These are phyloP conservation scores for Phytophthora hybrid DNA, from an alignment of 352 stramenopile genomes.

Conservation along the genomic window DNA sequence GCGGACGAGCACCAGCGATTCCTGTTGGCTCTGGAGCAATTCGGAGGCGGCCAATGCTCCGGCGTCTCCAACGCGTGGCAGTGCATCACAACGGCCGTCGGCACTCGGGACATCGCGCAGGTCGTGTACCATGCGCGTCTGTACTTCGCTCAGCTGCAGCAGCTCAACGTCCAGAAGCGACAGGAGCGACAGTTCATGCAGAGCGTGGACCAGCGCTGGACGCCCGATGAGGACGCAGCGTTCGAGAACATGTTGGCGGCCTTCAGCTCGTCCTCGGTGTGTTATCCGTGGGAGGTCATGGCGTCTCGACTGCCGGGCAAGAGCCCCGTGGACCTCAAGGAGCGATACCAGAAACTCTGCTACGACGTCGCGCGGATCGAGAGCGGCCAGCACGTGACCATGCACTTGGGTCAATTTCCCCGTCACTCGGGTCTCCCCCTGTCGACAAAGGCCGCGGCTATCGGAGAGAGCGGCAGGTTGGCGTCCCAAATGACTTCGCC, in stretches of 20 bases:
- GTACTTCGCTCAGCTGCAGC: conserved; percentile 66
- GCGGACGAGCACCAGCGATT: conserved; percentile 77
- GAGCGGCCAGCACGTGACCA: conserved; percentile 64
- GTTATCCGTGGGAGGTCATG: conserved; percentile 73
- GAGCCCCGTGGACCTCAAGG: conserved; percentile 56
- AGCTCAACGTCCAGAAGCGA: conserved; percentile 46
- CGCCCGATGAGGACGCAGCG: conserved; percentile 58
- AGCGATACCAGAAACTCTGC: conserved; percentile 81
- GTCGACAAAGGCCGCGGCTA: conserved; percentile 25
- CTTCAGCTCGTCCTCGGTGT: conserved; percentile 44
- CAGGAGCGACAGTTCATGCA: conserved; percentile 66
- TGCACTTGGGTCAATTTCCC: conserved; percentile 54
- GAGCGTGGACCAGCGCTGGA: conserved; percentile 69
- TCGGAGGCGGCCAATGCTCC: conserved; percentile 52
- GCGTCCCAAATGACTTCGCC: conserved; percentile 33
- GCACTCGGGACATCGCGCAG: conserved; percentile 54
- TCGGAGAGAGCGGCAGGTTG: conserved; percentile 16
- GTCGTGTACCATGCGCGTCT: conserved; percentile 58
- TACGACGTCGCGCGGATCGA: conserved; percentile 82
- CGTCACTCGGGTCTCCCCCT: conserved; percentile 20
- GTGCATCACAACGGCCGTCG: conserved; percentile 62
- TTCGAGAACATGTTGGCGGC: conserved; percentile 74
- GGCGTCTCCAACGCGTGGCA: conserved; percentile 61
- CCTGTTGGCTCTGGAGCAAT: conserved; percentile 69
- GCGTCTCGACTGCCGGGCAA: conserved; percentile 62